Evolutionary conservation across 352 stramenopile species (phyloP), one percentile per base, ranked within the genome.

Genomic region (Phytophthora syringae): DNA sequence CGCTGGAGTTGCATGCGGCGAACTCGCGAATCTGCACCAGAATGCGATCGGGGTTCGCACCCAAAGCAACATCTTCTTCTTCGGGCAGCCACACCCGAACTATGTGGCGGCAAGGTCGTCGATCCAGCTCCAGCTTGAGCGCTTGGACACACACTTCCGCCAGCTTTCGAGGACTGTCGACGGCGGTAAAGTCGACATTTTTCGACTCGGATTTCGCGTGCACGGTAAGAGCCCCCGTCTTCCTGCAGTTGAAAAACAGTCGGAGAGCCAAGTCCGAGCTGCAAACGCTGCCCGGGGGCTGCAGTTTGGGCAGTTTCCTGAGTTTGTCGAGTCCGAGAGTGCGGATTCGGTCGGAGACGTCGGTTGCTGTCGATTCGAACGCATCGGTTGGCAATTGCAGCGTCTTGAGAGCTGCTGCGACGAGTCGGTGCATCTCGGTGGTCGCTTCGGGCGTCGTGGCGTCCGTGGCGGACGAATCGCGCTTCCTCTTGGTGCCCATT

Each of bases 1-100:
- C 40, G 28, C 27, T 45, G 21, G 5, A 61, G 32, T 12, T 57
- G 45, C 36, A 52, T 27, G 60, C 59, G 3, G 77, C 77, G 37
- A 79, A 76, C 44, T 91, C 67, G 9, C 74, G 70, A 2, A 71
- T 77, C 40, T 76, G 52, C 40, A 90, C 28, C n/a, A 90, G 28
- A 32, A 90, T 60, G 12, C 80, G 67, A 58, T 89, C 77, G 0
- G 30, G 36, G 13, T 52, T 55, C 34, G 83, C 45, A 0, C 79
- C 74, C 7, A 64, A 15, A 13, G 54, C 57, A 9, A 70, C 16
- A 2, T 72, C 59, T 2, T 53, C 49, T 0, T 68, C 34, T 7
- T 62, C 64, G 22, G 80, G 66, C 3, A 77, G 34, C 50, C 58
- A 66, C 20, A 82, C 62, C 11, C 68, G 52, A 21, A 76, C 53